Evolutionary conservation across 2,329 filamentous ascomycete species (phyloP), one percentile per base, ranked within the genome.

Genomic region (Pestalotiopsis fici): DNA sequence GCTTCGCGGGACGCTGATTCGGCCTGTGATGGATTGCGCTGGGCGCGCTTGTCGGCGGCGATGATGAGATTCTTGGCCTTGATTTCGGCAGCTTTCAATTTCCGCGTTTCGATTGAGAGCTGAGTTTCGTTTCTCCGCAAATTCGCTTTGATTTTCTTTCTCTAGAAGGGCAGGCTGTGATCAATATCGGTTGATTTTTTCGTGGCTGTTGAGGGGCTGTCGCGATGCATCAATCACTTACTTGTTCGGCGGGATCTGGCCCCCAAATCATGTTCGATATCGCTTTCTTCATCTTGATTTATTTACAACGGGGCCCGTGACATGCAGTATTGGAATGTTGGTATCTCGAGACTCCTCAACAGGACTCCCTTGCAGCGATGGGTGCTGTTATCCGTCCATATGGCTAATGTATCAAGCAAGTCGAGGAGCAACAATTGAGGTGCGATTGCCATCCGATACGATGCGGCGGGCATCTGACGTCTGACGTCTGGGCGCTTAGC

Each of bases 121-220:
- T 98, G 95, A 77, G 96, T 95, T 80, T 99, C 96, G 74, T 99
- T 88, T 78, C 97, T 95, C 77, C 96, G 94, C 70, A 94, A 92
- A 81, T 98, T 98, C 78, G 90, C 84, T 69, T 95, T 93, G 75
- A 99, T 92, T 98, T 97, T 82, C 95, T 98, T 90, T 98, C 98
- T 71, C 95, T 91, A 82, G 96, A 91, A 15, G 11, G 25, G 23
- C 12, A 55, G 23, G 35, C 21, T 39, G 7, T 50, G 47, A 28
- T 59, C 18, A 59, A 35, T 15, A 47, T 47, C n/a, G 57, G 57
- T n/a, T 27, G 50, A 25, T 57, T 13, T 57, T 18, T 27, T 59
- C 18, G 64, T 23, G 31, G 21, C 47, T 37, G 55, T 66, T 43
- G 21, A 50, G 35, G 4, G 39, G 35, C 21, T 11, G 64, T 64